These are phyloP conservation scores for Aspergillus asperescens DNA, from an alignment of 495 filamentous ascomycete genomes.

Conservation along the genomic window DNA sequence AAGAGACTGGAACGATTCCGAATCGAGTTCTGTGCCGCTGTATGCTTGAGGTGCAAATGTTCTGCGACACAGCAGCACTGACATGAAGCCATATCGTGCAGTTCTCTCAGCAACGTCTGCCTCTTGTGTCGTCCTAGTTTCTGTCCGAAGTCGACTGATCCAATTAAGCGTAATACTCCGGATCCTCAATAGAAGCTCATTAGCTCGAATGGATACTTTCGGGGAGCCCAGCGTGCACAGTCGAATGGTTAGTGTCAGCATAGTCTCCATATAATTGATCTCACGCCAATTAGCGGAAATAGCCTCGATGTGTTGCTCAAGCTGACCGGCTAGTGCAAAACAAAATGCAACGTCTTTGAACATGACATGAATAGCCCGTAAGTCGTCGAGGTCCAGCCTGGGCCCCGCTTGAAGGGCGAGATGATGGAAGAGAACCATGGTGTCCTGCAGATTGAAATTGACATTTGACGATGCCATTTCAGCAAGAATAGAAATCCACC, in stretches of 20 bases:
- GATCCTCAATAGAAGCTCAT: constrained; percentile 11
- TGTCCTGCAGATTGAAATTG: constrained; percentile 43
- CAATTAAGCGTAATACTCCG: constrained; percentile 34
- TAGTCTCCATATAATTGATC: constrained; percentile 32
- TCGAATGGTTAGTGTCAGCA: constrained; percentile 34
- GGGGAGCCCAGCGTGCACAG: constrained; percentile 29
- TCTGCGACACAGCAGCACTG: constrained; percentile 29
- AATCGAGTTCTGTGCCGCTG: constrained; percentile 2
- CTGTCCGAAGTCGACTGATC: constrained; percentile 39
- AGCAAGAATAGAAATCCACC: constrained; percentile 49
- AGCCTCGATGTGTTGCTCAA: constrained; percentile 25
- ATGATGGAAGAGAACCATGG: constrained; percentile 40
- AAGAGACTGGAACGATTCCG: constrained; percentile 28
- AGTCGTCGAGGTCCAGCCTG: not conserved
- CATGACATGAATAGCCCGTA: constrained; percentile 23
- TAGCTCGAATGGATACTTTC: not conserved
- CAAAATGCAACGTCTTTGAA: constrained; percentile 27
- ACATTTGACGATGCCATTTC: constrained; percentile 46
- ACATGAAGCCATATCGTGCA: constrained; percentile 25
- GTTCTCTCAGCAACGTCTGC: constrained; percentile 28
- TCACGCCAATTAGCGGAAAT: constrained; percentile 48
- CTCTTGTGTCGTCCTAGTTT: constrained; percentile 38
- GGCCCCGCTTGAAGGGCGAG: constrained; percentile 46
- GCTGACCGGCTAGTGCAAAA: constrained; percentile 18
- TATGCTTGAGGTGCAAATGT: constrained; percentile 28